Evolutionary conservation across 2,329 filamentous ascomycete species (phyloP).

Genomic region (Bipolaris gigantea): DNA sequence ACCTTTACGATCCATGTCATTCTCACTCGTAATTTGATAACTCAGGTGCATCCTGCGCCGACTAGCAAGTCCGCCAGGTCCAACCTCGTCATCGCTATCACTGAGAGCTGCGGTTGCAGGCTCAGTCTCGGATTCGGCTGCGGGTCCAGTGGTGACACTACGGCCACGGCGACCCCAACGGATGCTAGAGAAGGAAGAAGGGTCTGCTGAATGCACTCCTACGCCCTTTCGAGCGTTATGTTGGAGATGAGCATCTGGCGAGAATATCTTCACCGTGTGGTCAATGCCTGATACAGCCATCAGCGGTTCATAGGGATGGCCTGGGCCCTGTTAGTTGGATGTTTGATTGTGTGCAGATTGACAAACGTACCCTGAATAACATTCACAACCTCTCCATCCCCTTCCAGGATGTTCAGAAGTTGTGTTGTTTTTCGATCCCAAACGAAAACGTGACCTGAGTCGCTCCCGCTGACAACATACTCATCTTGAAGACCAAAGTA

Average conservation of each 20-base stretch:
- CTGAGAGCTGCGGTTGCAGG: slow-evolving; percentile 15
- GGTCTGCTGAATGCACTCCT: slow-evolving; percentile 57
- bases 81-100: slow-evolving; percentile 44
- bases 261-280: slow-evolving; percentile 70
- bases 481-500: slow-evolving; percentile 69
- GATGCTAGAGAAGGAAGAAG: slow-evolving; percentile 47
- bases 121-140: not conserved
- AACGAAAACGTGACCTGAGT: slow-evolving; percentile 68
- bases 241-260: slow-evolving; percentile 60
- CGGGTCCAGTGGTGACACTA: slow-evolving; percentile 1
- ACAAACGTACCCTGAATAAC: slow-evolving; percentile 60
- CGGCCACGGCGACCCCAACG: slow-evolving; percentile 30
- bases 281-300: slow-evolving; percentile 69
- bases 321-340: slow-evolving; percentile 37
- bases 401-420: slow-evolving; percentile 66
- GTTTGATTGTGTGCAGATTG: not conserved
- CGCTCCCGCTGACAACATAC: slow-evolving; percentile 68
- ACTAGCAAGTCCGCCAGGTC: slow-evolving; percentile 55
- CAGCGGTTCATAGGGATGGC: slow-evolving; percentile 68
- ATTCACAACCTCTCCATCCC: slow-evolving; percentile 70
- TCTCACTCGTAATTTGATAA: slow-evolving; percentile 64
- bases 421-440: slow-evolving; percentile 66
- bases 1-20: slow-evolving; percentile 62
- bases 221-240: slow-evolving; percentile 59
- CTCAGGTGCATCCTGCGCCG: slow-evolving; percentile 62